Percentiles rank a stretch among this genome's conserved stretches.
phyloP scores from a whole-genome alignment of 495 filamentous ascomycete species.

The Venustampulla echinocandica region DNA sequence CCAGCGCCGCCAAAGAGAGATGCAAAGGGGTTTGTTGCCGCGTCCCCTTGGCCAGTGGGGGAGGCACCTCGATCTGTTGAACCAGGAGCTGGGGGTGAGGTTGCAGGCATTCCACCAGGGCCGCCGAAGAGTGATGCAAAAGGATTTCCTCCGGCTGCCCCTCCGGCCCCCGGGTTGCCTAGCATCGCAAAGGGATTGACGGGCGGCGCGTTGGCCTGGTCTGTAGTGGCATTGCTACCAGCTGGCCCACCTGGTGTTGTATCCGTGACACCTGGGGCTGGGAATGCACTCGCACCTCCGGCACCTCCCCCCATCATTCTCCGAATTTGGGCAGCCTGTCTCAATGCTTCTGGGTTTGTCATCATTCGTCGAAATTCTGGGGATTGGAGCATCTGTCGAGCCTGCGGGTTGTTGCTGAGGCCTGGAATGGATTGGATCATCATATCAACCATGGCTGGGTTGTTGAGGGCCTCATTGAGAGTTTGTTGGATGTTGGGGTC shows the following conservation, averaged over 20 bases:
- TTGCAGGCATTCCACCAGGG: conserved; percentile 25
- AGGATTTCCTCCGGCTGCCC: conserved; percentile 48
- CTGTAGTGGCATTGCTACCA: conserved; percentile 28
- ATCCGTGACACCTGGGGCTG: conserved; percentile 57
- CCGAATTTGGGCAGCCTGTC: conserved; percentile 72
- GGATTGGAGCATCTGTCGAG: conserved; percentile 74
- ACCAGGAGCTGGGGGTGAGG: conserved; percentile 27
- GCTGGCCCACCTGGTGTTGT: conserved; percentile 26
- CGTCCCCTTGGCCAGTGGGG: background rate
- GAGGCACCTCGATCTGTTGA: conserved; percentile 10
- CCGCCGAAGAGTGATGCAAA: conserved; percentile 56
- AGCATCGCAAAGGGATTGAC: conserved; percentile 29
- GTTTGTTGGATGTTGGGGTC: conserved; percentile 74
- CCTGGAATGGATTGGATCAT: conserved; percentile 85
- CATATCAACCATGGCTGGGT: conserved; percentile 84
- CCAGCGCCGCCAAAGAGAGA: conserved; percentile 23
- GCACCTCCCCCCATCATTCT: conserved; percentile 53
- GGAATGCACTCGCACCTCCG: conserved; percentile 52
- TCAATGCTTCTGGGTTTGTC: conserved; percentile 79
- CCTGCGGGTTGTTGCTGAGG: conserved; percentile 71
- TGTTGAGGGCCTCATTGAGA: conserved; percentile 90
- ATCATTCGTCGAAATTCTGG: conserved; percentile 88
- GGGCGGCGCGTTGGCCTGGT: conserved; percentile 19
- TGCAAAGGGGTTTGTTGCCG: conserved; percentile 21
- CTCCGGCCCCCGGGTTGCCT: conserved; percentile 22